Conservation (phyloP, 1,139 yeast species). For the Groenewaldozyma sp. region DNA sequence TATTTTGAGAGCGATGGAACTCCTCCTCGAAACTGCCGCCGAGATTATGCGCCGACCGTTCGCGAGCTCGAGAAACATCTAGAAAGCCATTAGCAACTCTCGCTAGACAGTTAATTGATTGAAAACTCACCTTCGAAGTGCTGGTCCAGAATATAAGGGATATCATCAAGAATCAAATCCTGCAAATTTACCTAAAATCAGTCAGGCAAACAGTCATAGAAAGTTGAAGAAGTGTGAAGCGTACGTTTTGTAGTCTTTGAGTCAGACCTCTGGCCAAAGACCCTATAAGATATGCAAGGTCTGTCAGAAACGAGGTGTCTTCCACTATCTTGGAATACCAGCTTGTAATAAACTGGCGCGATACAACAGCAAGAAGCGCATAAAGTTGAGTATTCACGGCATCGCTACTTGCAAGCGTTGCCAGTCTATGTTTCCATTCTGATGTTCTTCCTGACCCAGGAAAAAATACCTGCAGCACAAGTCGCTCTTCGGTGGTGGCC, state of each 20-base stretch:
- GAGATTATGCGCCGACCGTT: no score
- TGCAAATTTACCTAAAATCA: slow-evolving; percentile 25
- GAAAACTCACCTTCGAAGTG: slow-evolving; percentile 28
- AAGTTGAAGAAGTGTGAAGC: not conserved
- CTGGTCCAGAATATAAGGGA: slow-evolving; percentile 34
- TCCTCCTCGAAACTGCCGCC: no score
- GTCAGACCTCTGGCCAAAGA: slow-evolving; percentile 34
- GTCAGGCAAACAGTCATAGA: not conserved
- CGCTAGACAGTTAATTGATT: no score
- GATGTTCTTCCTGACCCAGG: slow-evolving; percentile 4
- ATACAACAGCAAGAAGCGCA: slow-evolving; percentile 36
- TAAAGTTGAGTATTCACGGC: slow-evolving; percentile 36
- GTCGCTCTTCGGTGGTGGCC: no score
- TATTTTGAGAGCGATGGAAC: slow-evolving; percentile 36
- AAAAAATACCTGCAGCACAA: not conserved
- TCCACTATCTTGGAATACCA: slow-evolving; percentile 39
- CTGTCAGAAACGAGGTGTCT: slow-evolving; percentile 34
- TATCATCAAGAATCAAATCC: slow-evolving; percentile 33
- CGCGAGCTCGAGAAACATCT: no score
- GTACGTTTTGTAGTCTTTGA: slow-evolving; percentile 23
- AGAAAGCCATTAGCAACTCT: no score
- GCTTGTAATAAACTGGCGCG: slow-evolving; percentile 37
- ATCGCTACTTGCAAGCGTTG: slow-evolving; percentile 27
- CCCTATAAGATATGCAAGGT: slow-evolving; percentile 32
- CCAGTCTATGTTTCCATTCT: slow-evolving; percentile 25